Percentiles rank a stretch among this genome's conserved stretches.
Evolutionary conservation across 2,329 filamentous ascomycete genomes (phyloP).

Genomic region (Calonectria pauciramosa): DNA sequence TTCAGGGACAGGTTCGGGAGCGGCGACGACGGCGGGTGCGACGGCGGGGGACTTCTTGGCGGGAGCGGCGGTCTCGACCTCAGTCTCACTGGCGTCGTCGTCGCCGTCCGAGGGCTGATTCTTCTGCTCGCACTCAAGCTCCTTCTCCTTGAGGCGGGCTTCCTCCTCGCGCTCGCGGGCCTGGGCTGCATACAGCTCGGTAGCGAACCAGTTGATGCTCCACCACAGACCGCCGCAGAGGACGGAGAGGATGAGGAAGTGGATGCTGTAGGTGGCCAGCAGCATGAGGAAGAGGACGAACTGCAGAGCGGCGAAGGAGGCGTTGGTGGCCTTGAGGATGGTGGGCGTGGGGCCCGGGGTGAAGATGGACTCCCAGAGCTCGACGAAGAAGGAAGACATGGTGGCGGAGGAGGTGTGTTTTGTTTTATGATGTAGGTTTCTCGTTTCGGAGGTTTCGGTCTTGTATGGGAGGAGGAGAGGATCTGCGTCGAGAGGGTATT

Average conservation of each 20-base stretch:
- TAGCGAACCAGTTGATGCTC: constrained; percentile 97
- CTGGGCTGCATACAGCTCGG: constrained; percentile 67
- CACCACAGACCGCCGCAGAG: constrained; percentile 90
- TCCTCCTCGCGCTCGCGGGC: constrained; percentile 57
- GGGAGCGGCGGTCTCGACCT: constrained; percentile 55
- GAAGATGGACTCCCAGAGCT: constrained; percentile 94
- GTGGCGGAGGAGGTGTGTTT: constrained; percentile 14
- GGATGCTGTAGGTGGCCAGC: constrained; percentile 85
- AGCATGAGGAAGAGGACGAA: constrained; percentile 82
- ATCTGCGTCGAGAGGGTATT: not conserved
- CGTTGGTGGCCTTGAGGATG: constrained; percentile 90
- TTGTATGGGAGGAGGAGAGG: not conserved
- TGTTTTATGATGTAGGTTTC: constrained; percentile 7
- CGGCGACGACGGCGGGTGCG: constrained; percentile 13
- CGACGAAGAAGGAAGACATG: constrained; percentile 76
- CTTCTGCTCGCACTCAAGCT: constrained; percentile 41
- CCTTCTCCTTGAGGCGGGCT: constrained; percentile 49
- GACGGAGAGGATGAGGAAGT: constrained; percentile 86
- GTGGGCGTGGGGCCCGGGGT: constrained; percentile 91
- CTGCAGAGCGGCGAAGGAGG: constrained; percentile 88
- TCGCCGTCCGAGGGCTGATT: constrained; percentile 41
- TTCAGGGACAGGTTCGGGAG: constrained; percentile 42
- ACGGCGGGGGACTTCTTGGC: constrained; percentile 29
- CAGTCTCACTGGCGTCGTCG: constrained; percentile 51
- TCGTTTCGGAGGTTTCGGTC: not conserved